Evolutionary conservation across 257 asterid genomes (phyloP).

Genomic region (Nicotiana tomentosiformis): DNA sequence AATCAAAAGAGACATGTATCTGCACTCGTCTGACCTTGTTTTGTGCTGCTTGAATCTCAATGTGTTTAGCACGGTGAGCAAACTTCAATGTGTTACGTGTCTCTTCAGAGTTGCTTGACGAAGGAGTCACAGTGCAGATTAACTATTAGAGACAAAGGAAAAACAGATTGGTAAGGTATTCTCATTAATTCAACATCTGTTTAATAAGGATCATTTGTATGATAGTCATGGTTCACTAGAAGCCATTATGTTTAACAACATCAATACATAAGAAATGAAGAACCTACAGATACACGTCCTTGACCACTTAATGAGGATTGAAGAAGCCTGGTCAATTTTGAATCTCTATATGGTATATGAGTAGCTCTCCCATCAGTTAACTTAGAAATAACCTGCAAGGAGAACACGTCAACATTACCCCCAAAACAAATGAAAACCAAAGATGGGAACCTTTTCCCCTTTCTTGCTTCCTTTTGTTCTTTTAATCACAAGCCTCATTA

Average conservation of each 20-base stretch:
- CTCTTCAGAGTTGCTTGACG: slow-evolving; percentile 97
- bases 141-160: slow-evolving; percentile 45
- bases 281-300: slow-evolving; percentile 97
- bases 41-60: slow-evolving; percentile 92
- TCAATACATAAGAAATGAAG: slow-evolving; percentile 9
- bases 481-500: not conserved
- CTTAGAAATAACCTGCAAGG: slow-evolving; percentile 85
- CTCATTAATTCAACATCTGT: not conserved
- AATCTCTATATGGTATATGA: slow-evolving; percentile 92
- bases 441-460: not conserved
- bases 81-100: slow-evolving; percentile 96
- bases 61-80: slow-evolving; percentile 98
- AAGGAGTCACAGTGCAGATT: slow-evolving; percentile 92
- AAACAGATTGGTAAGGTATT: not conserved
- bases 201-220: not conserved
- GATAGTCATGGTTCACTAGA: not conserved
- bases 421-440: not conserved
- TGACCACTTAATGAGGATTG: slow-evolving; percentile 97
- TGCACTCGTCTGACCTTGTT: slow-evolving; percentile 55
- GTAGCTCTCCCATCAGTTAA: slow-evolving; percentile 84
- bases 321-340: slow-evolving; percentile 97
- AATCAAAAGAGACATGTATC: not conserved
- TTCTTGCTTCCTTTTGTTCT: slow-evolving; percentile 1
- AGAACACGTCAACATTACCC: slow-evolving; percentile 20
- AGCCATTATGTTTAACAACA: not conserved